These are phyloP conservation scores for Picea abies DNA, from an alignment of 83 land plant genomes.

Conservation along the genomic window DNA sequence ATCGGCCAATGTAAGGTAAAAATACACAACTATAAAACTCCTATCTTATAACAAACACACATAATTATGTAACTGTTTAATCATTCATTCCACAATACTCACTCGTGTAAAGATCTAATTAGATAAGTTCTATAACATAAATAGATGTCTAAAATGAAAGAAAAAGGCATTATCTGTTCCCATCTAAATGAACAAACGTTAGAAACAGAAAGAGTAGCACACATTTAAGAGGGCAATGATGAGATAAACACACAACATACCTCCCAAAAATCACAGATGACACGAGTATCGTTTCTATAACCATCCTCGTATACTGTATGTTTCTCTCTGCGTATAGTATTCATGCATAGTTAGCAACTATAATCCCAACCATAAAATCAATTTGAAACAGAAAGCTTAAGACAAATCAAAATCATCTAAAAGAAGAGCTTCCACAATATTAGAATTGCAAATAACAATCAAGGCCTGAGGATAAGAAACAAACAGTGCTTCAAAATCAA, in stretches of 20 bases:
- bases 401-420: constrained; percentile 1
- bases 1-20: no score
- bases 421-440: background rate
- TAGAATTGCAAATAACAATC: background rate
- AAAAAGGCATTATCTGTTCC: no score
- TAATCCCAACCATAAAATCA: background rate
- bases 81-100: no score
- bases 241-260: background rate
- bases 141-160: no score
- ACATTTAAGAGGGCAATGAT: background rate
- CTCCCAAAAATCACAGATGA: constrained; percentile 33
- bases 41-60: no score
- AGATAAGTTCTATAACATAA: no score
- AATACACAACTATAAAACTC: no score
- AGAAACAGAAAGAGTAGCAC: background rate
- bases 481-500: constrained; percentile 34
- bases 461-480: background rate
- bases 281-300: constrained; percentile 26
- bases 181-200: no score
- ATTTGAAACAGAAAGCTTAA: background rate
- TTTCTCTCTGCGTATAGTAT: constrained; percentile 23
- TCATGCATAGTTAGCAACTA: background rate
- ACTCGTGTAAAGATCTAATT: no score
- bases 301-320: constrained; percentile 31
- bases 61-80: no score